Percentiles rank a stretch among this genome's conserved stretches.
Conservation (phyloP, 225 moss, liverwort and hornwort genomes). For the Asterella californica region DNA sequence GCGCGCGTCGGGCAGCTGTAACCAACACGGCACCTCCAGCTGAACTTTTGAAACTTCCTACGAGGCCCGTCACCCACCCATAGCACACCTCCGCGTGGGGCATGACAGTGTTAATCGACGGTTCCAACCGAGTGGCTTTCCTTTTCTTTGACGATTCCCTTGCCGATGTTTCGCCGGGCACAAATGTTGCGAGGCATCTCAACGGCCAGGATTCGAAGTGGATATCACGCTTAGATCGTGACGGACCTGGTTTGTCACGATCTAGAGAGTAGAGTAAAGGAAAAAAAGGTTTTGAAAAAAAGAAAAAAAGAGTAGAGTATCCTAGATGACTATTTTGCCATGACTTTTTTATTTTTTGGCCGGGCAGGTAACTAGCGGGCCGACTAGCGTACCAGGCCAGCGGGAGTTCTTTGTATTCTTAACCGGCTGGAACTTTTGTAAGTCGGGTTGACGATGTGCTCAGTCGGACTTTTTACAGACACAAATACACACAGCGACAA, state of each 20-base stretch:
- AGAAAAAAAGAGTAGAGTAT: not conserved
- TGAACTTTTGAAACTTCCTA: not conserved
- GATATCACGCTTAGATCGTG: not conserved
- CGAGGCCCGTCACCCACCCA: not conserved
- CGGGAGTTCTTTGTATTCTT: no score
- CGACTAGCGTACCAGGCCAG: no score
- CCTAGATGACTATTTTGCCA: not conserved
- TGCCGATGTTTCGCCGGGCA: not conserved
- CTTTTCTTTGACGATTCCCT: not conserved
- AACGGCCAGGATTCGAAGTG: not conserved
- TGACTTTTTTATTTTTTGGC: not conserved
- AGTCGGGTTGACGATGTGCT: no score
- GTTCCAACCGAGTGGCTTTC: not conserved
- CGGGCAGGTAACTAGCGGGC: not conserved
- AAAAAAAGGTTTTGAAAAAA: no score
- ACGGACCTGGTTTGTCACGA: no score
- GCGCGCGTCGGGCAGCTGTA: not conserved
- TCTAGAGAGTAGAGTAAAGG: no score
- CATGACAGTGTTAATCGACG: no score
- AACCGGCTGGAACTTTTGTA: no score
- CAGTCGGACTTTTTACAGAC: no score
- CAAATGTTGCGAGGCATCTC: not conserved
- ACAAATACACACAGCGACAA: no score
- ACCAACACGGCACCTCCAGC: not conserved
- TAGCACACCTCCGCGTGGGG: not conserved